Evolutionary conservation across 2,329 filamentous ascomycete genomes (phyloP).

Genomic region (Paracamarosporium sp.): DNA sequence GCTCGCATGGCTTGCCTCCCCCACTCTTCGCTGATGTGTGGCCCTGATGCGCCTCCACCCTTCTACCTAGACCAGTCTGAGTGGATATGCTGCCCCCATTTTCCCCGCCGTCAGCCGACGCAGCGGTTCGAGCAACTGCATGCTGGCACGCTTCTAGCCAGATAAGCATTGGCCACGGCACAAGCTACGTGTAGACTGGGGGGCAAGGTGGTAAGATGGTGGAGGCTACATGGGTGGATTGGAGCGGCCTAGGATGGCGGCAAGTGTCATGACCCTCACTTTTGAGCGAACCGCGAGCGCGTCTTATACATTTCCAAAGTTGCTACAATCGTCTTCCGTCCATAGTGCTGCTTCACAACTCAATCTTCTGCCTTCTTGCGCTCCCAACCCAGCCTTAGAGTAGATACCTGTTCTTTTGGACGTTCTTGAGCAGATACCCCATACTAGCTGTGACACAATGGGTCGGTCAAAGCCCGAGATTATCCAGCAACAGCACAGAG

Average conservation of each 20-base stretch:
- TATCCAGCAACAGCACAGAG: slow-evolving; percentile 33
- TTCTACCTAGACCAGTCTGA: slow-evolving; percentile 12
- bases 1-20: slow-evolving; percentile 21
- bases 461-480: slow-evolving; percentile 30
- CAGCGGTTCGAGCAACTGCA: not conserved
- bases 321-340: not conserved
- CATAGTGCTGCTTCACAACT: not conserved
- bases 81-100: slow-evolving; percentile 9
- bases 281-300: not conserved
- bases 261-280: slow-evolving; percentile 12
- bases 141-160: slow-evolving; percentile 14
- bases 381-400: not conserved
- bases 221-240: slow-evolving; percentile 21
- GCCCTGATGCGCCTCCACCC: slow-evolving; percentile 5
- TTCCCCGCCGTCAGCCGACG: not conserved
- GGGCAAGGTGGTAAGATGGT: not conserved
- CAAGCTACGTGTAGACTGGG: not conserved
- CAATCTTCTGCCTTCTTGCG: not conserved
- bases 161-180: not conserved
- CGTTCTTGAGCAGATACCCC: not conserved
- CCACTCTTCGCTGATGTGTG: slow-evolving; percentile 36
- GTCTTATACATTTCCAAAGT: slow-evolving; percentile 1
- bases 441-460: slow-evolving; percentile 29
- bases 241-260: slow-evolving; percentile 25
- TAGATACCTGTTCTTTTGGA: not conserved